These are phyloP conservation scores for Botryosphaeria agaves DNA, from an alignment of 2,329 filamentous ascomycete species.

Conservation along the genomic window DNA sequence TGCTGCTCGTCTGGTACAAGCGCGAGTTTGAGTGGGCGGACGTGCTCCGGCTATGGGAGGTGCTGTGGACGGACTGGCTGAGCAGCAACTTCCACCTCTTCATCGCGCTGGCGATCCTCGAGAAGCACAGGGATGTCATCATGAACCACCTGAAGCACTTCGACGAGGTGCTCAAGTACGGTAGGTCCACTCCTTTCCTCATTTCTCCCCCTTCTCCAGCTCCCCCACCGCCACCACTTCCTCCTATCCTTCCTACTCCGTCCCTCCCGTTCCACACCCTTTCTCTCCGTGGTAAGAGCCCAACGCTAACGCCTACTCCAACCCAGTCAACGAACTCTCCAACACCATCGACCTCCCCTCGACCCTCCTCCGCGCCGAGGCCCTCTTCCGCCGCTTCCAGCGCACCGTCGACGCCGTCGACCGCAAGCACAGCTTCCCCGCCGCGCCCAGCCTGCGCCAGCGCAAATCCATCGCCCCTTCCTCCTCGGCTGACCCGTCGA, in stretches of 20 bases:
- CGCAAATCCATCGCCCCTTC: conserved; percentile 21
- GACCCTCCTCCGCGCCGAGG: conserved; percentile 74
- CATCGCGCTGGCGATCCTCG: conserved; percentile 79
- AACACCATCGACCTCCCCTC: conserved; percentile 80
- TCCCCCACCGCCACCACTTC: too few relatives aligned
- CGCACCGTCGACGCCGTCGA: conserved; percentile 81
- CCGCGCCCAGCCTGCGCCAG: conserved; percentile 28
- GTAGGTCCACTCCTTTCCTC: conserved; percentile 35
- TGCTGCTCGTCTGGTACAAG: conserved; percentile 98
- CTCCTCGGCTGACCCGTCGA: neutral
- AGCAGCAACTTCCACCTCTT: conserved; percentile 90
- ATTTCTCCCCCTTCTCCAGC: too few relatives aligned
- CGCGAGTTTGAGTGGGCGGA: conserved; percentile 87
- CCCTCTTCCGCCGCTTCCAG: conserved; percentile 75
- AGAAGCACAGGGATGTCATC: conserved; percentile 92
- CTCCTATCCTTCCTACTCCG: too few relatives aligned
- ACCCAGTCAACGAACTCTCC: conserved; percentile 78
- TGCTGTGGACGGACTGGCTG: conserved; percentile 82
- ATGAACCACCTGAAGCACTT: conserved; percentile 90
- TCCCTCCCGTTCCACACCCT: conserved; percentile 4
- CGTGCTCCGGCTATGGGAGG: conserved; percentile 78
- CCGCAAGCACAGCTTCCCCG: conserved; percentile 73
- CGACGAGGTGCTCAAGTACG: conserved; percentile 93
- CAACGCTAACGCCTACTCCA: too few relatives aligned
- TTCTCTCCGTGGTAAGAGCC: too few relatives aligned